Evolutionary conservation across 148 eudicot genomes (phyloP).

Genomic region (Heliosperma pusillum): DNA sequence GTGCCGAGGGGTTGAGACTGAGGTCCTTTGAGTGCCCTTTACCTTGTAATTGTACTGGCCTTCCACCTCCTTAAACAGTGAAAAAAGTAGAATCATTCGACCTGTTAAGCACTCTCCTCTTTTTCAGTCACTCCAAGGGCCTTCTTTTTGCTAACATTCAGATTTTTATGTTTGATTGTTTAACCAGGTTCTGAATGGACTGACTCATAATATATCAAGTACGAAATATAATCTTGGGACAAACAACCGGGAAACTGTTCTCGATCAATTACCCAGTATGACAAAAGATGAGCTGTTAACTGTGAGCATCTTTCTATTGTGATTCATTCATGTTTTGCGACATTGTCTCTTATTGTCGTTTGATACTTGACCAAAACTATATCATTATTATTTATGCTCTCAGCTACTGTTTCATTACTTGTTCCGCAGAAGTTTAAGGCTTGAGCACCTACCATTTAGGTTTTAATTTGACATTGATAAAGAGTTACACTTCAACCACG

Average conservation of each 20-base stretch:
- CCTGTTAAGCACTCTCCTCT: not conserved
- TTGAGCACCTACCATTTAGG: not conserved
- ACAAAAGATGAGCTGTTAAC: constrained; percentile 67
- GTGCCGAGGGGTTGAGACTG: not conserved
- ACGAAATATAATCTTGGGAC: constrained; percentile 69
- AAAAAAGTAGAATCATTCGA: too few relatives aligned
- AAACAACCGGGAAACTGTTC: constrained; percentile 71
- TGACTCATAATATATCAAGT: constrained; percentile 79
- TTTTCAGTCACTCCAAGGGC: not conserved
- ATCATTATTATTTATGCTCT: not conserved
- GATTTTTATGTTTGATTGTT: not conserved
- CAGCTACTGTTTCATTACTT: not conserved
- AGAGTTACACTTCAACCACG: not conserved
- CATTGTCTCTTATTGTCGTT: not conserved
- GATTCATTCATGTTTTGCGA: constrained; percentile 13
- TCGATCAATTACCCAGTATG: constrained; percentile 68
- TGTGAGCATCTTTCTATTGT: constrained; percentile 43
- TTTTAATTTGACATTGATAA: not conserved
- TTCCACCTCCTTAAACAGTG: too few relatives aligned
- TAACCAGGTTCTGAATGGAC: constrained; percentile 57
- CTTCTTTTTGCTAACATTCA: not conserved
- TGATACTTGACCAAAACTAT: not conserved
- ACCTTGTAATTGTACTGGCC: not conserved
- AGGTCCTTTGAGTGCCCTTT: not conserved
- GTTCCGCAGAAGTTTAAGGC: not conserved